A percentile compares a stretch with the other conserved stretches of the same genome.
Evolutionary conservation across 495 filamentous ascomycete genomes (phyloP).

Genomic region (Penicillium pulvis): DNA sequence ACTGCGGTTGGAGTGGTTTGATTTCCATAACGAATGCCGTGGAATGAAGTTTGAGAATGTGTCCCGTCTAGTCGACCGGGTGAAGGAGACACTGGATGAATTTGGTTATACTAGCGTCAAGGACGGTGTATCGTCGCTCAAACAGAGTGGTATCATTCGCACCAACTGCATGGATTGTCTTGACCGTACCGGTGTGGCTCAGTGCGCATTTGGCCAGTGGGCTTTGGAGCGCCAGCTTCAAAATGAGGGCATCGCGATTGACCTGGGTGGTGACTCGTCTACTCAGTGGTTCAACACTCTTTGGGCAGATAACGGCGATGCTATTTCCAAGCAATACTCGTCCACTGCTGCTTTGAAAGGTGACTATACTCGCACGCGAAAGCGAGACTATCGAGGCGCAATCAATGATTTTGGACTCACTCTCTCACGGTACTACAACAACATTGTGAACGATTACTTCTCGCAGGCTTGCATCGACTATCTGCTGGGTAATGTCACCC

Average conservation of each 20-base stretch:
- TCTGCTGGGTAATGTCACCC: constrained; percentile 83
- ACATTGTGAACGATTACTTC: constrained; percentile 96
- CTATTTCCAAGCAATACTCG: constrained; percentile 67
- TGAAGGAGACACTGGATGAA: constrained; percentile 63
- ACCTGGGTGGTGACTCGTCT: constrained; percentile 65
- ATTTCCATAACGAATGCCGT: constrained; percentile 86
- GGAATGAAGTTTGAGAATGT: constrained; percentile 99
- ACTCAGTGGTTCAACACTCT: constrained; percentile 91
- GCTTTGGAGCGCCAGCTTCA: constrained; percentile 76
- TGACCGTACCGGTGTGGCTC: constrained; percentile 90
- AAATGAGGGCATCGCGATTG: constrained; percentile 71
- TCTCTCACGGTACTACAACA: constrained; percentile 65
- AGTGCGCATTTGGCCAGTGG: constrained; percentile 78
- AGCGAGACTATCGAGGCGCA: constrained; percentile 88
- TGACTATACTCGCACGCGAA: constrained; percentile 88
- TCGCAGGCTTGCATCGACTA: constrained; percentile 93
- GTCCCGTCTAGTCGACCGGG: constrained; percentile 66
- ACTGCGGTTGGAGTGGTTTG: constrained; percentile 91
- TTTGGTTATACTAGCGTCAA: constrained; percentile 65
- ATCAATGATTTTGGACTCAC: constrained; percentile 92
- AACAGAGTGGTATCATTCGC: constrained; percentile 74
- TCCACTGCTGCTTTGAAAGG: constrained; percentile 93
- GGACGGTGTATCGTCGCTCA: constrained; percentile 49
- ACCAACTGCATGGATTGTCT: constrained; percentile 99
- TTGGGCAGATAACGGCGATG: constrained; percentile 91